A percentile compares a stretch with the other conserved stretches of the same genome.
Evolutionary conservation across 129 eudicot species (phyloP).

Genomic region (Pulicaria dysenterica): DNA sequence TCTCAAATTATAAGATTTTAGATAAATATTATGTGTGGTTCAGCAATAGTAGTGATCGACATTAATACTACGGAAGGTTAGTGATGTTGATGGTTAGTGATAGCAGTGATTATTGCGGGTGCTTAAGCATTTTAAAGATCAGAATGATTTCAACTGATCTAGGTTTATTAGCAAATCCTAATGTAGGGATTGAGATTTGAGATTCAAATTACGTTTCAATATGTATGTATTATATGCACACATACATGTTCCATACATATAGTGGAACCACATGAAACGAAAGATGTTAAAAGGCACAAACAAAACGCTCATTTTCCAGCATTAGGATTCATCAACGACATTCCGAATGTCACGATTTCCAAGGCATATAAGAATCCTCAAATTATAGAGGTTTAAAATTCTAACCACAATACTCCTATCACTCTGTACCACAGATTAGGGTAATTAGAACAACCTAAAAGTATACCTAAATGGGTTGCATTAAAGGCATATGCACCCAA

Average conservation of each 20-base stretch:
- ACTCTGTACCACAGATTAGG: slow-evolving; percentile 15
- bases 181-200: no score
- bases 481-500: slow-evolving; percentile 27
- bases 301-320: neutral
- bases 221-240: neutral
- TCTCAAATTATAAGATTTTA: no score
- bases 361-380: slow-evolving; percentile 25
- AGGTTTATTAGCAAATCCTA: no score
- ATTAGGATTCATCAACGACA: neutral
- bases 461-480: slow-evolving; percentile 21
- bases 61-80: no score
- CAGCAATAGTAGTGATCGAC: no score
- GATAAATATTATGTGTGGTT: no score
- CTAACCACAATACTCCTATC: slow-evolving; percentile 17
- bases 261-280: neutral
- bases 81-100: no score
- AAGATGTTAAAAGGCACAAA: slow-evolving; percentile 5
- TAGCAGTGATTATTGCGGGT: no score
- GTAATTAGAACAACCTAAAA: slow-evolving; percentile 23
- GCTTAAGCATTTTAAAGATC: no score
- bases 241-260: neutral
- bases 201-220: no score
- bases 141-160: no score
- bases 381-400: slow-evolving; percentile 15
- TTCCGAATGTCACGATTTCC: neutral